These are phyloP conservation scores for Peronospora farinosa DNA, from an alignment of 352 stramenopile genomes.

Conservation along the genomic window DNA sequence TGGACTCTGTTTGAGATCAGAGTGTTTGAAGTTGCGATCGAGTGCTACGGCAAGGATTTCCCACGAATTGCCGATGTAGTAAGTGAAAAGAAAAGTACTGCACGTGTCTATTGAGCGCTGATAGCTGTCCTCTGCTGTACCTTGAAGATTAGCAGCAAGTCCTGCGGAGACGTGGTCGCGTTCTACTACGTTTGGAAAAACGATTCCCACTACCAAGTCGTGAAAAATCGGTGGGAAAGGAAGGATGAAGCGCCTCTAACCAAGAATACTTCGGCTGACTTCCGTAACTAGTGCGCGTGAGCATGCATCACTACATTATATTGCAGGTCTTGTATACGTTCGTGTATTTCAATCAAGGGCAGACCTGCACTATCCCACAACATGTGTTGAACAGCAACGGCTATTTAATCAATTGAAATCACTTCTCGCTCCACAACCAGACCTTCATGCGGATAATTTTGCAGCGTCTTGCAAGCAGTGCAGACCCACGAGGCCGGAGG, in stretches of 20 bases:
- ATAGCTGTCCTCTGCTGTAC: conserved; percentile 1
- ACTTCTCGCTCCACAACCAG: conserved; percentile 44
- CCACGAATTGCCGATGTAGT: conserved; percentile 63
- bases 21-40: conserved; percentile 80
- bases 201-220: conserved; percentile 72
- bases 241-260: conserved; percentile 26
- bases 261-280: conserved; percentile 19
- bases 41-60: conserved; percentile 84
- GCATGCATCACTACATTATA: conserved; percentile 3
- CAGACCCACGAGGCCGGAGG: conserved; percentile 78
- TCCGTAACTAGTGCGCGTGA: conserved; percentile 21
- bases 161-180: conserved; percentile 63
- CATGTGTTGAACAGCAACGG: conserved; percentile 5
- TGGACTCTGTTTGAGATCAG: conserved; percentile 78
- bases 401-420: conserved; percentile 60
- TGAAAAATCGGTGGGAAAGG: conserved; percentile 75
- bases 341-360: conserved; percentile 27
- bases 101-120: conserved; percentile 1
- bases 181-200: conserved; percentile 89
- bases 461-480: conserved; percentile 58
- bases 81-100: conserved; percentile 5
- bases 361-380: conserved; percentile 9
- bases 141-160: conserved; percentile 58
- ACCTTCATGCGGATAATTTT: conserved; percentile 57
- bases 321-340: conserved; percentile 12